Evolutionary conservation across 768 basidiomycete genomes (phyloP).

Genomic region (Auricularia auricula-judae): DNA sequence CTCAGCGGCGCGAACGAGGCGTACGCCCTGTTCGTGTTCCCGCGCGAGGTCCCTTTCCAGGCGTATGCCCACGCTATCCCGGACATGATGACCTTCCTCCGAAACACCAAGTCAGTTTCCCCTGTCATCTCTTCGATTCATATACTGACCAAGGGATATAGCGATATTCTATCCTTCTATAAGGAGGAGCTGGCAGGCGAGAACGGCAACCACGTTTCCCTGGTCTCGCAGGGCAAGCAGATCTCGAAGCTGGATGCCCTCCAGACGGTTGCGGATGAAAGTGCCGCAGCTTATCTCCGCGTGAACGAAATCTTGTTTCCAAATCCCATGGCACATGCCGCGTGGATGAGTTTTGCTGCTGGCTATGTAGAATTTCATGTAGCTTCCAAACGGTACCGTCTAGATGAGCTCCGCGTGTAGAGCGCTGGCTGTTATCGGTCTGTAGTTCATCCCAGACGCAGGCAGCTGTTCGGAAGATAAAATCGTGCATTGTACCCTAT

Average conservation of each 20-base stretch:
- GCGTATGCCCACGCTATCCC: constrained; percentile 29
- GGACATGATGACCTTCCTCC: constrained; percentile 22
- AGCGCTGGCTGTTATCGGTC: too few relatives aligned
- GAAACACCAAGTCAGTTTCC: constrained; percentile 26
- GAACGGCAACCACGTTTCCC: not conserved
- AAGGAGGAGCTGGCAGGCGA: not conserved
- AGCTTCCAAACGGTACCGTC: not conserved
- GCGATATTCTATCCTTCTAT: not conserved
- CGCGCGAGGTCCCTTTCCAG: constrained; percentile 18
- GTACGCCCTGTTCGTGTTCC: constrained; percentile 27
- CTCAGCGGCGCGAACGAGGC: constrained; percentile 13
- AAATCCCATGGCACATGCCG: not conserved
- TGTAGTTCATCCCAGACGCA: too few relatives aligned
- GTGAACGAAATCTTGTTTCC: not conserved
- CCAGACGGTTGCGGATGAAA: not conserved
- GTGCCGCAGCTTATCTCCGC: not conserved
- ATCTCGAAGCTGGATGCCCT: not conserved
- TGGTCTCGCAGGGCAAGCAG: not conserved
- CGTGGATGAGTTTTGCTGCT: not conserved
- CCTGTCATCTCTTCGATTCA: not conserved
- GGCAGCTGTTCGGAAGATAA: too few relatives aligned
- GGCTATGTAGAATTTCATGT: not conserved
- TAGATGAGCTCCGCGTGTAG: not conserved
- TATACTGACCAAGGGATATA: not conserved
- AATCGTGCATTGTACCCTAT: too few relatives aligned